Conservation (phyloP, 805 yeast genomes). For the Candida dajiaensis region DNA sequence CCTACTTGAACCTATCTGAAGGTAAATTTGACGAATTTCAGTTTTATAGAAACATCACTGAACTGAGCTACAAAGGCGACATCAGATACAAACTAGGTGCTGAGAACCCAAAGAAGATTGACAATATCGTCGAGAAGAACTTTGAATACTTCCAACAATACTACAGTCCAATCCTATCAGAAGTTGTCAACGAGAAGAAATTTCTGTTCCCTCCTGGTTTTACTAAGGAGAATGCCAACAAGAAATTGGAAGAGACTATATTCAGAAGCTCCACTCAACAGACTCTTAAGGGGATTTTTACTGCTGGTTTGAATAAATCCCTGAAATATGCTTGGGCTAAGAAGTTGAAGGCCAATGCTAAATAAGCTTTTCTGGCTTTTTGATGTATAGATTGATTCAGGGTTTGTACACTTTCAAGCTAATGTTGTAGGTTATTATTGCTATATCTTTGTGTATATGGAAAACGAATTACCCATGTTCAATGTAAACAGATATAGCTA, state of each 20-base stretch:
- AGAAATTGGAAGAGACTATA: slow-evolving; percentile 48
- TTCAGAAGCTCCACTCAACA: slow-evolving; percentile 68
- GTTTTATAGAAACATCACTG: slow-evolving; percentile 71
- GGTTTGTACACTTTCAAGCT: background rate
- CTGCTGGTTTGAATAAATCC: slow-evolving; percentile 78
- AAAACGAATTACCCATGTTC: no score
- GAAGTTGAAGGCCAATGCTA: slow-evolving; percentile 32
- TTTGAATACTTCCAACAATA: slow-evolving; percentile 59
- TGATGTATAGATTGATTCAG: background rate
- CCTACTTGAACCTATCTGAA: slow-evolving; percentile 29
- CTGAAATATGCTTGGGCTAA: slow-evolving; percentile 74
- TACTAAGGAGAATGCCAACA: slow-evolving; percentile 29
- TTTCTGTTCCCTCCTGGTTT: slow-evolving; percentile 33
- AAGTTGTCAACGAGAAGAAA: slow-evolving; percentile 28
- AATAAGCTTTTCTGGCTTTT: background rate
- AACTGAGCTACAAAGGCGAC: slow-evolving; percentile 85
- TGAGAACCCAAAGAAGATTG: slow-evolving; percentile 85
- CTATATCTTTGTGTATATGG: no score
- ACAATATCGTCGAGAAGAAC: slow-evolving; percentile 80
- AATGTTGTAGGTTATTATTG: no score
- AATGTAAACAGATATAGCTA: no score
- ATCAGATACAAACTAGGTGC: slow-evolving; percentile 81
- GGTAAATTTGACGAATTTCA: slow-evolving; percentile 48
- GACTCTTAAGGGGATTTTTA: slow-evolving; percentile 73
- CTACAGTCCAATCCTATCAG: slow-evolving; percentile 55